These are phyloP conservation scores for Onygenales sp. DNA, from an alignment of 2,329 filamentous ascomycete genomes.

Conservation along the genomic window DNA sequence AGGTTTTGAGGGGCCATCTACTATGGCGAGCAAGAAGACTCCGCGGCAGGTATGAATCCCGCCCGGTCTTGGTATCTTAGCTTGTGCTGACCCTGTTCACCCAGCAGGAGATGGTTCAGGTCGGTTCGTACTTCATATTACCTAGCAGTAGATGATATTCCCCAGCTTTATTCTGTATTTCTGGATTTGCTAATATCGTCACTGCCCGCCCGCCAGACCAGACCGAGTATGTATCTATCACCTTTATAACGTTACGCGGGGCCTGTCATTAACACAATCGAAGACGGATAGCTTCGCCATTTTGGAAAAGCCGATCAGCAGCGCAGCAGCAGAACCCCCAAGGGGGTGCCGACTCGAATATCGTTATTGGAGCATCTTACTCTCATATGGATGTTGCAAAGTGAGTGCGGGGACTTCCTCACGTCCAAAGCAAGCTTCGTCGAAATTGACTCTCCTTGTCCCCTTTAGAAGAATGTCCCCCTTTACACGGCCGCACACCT, in stretches of 20 bases:
- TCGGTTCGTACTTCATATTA: constrained; percentile 61
- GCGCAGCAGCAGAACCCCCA: constrained; percentile 43
- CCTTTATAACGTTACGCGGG: constrained; percentile 3
- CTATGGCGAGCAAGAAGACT: constrained; percentile 45
- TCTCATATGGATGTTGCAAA: constrained; percentile 94
- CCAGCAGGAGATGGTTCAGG: constrained; percentile 93
- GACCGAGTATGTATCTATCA: constrained; percentile 25
- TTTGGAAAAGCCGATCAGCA: constrained; percentile 61
- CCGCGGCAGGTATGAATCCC: constrained; percentile 54
- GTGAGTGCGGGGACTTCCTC: constrained; percentile 50
- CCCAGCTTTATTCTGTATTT: not conserved
- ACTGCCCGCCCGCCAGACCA: constrained; percentile 21
- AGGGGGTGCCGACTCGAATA: constrained; percentile 52
- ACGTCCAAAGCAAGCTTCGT: not conserved
- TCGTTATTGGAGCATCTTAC: constrained; percentile 89
- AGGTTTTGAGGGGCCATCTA: not conserved
- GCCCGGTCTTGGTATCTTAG: not conserved
- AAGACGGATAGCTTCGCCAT: constrained; percentile 71
- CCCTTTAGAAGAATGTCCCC: constrained; percentile 22
- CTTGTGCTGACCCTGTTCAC: not conserved
- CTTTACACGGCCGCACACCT: constrained; percentile 64
- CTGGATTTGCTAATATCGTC: not conserved
- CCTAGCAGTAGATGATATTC: constrained; percentile 1
- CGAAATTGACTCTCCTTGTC: not conserved
- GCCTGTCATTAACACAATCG: constrained; percentile 3